Evolutionary conservation across 345 rosid species (phyloP), one percentile per base, ranked within the genome.

Genomic region (Trapa incisa): DNA sequence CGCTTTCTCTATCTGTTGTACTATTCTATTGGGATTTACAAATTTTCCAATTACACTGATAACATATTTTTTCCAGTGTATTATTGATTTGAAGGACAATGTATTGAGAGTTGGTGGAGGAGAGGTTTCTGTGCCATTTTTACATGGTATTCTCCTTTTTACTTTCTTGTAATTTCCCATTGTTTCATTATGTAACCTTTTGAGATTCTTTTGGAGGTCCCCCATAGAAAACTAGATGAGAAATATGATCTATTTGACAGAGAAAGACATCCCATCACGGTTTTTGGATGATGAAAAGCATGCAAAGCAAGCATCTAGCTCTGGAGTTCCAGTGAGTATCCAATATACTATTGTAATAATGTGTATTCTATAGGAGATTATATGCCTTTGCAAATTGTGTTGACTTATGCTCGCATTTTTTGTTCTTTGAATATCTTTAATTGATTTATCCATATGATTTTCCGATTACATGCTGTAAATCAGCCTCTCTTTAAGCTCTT

Each of bases 91-190:
- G 74, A 94, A 89, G 78, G 88, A 87, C 43, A 94, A 86, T 65
- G 95, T 91, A 80, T 65, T 94, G 72, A 86, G 92, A 75, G 91
- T 91, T 45, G 97, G 97, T 35, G 97, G 99, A 66, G 97, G 99
- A 73, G 99, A 91, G 71, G 99, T 87, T 72, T 81, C 96, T 2
- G 99, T 91, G 65, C 99, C 99, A 65, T 94, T 94, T 81, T 83
- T 94, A 83, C 97, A 87, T 75, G 99, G 99, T 83, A 73, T 72
- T 75, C 75, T 75, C 36, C 37, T 14, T 39, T 65, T 72, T 67
- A 50, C 15, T 41, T 61, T 39, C 70, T 68, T 64, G 22, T 9
- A 17, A 32, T 47, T 62, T 37, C 45, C 14, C 71, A 50, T 37
- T 67, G 12, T 68, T 37, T 73, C 47, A 63, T 56, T 36, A 37